phyloP scores from a whole-genome alignment of 2,329 filamentous ascomycete species.

The Plenodomus biglobosus region DNA sequence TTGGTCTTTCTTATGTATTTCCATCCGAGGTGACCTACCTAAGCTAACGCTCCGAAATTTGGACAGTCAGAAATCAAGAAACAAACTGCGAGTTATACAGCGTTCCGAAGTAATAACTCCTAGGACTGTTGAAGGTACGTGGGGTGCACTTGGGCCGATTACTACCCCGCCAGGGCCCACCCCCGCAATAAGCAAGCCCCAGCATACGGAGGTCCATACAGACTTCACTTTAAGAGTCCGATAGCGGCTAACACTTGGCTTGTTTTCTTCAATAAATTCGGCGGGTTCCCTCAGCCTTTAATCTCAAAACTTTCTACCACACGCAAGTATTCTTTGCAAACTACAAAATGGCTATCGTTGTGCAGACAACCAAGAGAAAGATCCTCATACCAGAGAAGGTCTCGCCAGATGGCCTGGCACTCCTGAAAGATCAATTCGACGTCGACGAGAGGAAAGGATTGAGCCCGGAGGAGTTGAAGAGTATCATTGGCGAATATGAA shows the following conservation, averaged over 20 bases:
- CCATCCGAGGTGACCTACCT: not conserved
- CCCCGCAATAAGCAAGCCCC: slow-evolving; percentile 22
- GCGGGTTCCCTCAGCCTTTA: not conserved
- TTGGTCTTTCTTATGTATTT: not conserved
- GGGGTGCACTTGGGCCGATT: not conserved
- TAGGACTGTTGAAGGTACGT: not conserved
- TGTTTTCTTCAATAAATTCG: slow-evolving; percentile 12
- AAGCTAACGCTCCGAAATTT: too few relatives aligned
- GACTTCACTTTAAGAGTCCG: slow-evolving; percentile 18
- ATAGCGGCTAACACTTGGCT: slow-evolving; percentile 28
- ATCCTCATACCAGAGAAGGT: slow-evolving; percentile 79
- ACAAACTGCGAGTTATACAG: not conserved
- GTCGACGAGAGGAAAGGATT: slow-evolving; percentile 69
- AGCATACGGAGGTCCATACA: slow-evolving; percentile 30
- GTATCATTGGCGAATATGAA: slow-evolving; percentile 71
- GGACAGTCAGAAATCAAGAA: not conserved
- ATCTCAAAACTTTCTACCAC: not conserved
- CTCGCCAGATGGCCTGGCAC: slow-evolving; percentile 72
- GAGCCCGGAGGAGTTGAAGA: slow-evolving; percentile 62
- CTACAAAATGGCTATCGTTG: slow-evolving; percentile 36
- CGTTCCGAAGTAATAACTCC: too few relatives aligned
- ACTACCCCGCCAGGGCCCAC: not conserved
- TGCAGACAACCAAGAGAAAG: slow-evolving; percentile 45
- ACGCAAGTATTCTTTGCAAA: not conserved
- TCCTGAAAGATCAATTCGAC: slow-evolving; percentile 67